A percentile compares a stretch with the other conserved stretches of the same genome.
Conservation (phyloP, 108 stramenopile genomes). For the Mediolabrus comicus region DNA sequence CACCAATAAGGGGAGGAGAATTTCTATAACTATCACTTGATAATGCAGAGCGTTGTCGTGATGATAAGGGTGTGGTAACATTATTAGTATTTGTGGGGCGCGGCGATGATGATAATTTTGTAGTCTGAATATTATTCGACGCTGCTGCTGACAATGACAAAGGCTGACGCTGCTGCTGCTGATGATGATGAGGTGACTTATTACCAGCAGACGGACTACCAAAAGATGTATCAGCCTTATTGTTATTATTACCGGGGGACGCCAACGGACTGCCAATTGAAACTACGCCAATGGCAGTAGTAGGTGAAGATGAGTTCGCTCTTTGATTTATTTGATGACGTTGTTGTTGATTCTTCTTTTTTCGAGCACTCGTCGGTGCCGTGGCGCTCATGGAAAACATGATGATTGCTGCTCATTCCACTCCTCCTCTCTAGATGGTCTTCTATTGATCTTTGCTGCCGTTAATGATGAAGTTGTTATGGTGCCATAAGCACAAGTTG, state of each 20-base stretch:
- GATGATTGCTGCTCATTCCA: neutral
- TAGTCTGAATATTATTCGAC: no score
- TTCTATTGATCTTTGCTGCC: no score
- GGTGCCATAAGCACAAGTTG: no score
- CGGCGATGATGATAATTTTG: no score
- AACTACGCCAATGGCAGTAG: neutral
- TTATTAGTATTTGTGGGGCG: no score
- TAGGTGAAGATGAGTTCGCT: neutral
- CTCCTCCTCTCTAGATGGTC: no score
- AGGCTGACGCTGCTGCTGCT: no score
- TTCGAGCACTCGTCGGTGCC: neutral
- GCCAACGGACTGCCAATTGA: neutral
- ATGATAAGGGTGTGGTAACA: no score
- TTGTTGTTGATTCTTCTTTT: neutral
- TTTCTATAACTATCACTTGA: neutral
- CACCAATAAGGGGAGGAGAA: no score
- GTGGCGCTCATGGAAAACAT: conserved; percentile 10
- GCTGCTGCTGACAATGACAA: no score
- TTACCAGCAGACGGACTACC: neutral
- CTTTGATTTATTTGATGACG: neutral
- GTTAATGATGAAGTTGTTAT: no score
- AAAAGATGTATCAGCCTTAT: neutral
- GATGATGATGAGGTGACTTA: neutral
- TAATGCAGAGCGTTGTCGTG: no score
- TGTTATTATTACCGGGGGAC: neutral